Percentiles rank a stretch among this genome's conserved stretches.
phyloP scores from a whole-genome alignment of 2,329 filamentous ascomycete genomes.

The Pseudocercospora vitis region DNA sequence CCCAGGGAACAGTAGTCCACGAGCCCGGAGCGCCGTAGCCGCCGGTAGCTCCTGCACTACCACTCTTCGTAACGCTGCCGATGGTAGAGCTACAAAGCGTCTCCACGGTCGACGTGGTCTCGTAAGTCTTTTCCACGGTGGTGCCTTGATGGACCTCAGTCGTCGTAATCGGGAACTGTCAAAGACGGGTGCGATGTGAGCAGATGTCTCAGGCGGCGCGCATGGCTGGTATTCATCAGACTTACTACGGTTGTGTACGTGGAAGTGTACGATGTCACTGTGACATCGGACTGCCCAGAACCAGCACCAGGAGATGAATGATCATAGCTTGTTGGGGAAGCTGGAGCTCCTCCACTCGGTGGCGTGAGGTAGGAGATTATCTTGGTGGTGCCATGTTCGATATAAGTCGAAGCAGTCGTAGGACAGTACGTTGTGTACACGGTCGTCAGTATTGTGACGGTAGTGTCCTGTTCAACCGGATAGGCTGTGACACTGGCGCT shows the following conservation, averaged over 20 bases:
- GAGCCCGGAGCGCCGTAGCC: not conserved
- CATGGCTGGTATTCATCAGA: too few species aligned
- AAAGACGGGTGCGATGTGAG: too few species aligned
- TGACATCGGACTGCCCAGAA: too few species aligned
- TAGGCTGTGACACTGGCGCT: not conserved
- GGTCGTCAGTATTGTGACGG: slow-evolving; percentile 7
- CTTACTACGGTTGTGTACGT: slow-evolving; percentile 9
- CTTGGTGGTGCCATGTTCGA: slow-evolving; percentile 3
- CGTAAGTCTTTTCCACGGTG: slow-evolving; percentile 13
- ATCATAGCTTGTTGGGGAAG: not conserved
- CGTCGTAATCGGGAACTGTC: slow-evolving; percentile 10
- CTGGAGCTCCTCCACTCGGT: not conserved
- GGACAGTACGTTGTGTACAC: slow-evolving; percentile 8
- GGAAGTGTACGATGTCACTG: slow-evolving; percentile 8
- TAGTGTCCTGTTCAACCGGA: slow-evolving; percentile 3
- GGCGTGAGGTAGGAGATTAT: not conserved
- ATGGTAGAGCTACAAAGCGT: slow-evolving; percentile 10
- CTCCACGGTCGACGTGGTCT: slow-evolving; percentile 12
- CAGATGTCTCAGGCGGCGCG: too few species aligned
- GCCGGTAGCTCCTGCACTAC: not conserved
- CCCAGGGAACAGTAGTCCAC: slow-evolving; percentile 11
- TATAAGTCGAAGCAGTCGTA: not conserved
- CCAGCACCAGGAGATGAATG: not conserved
- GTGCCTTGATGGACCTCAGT: slow-evolving; percentile 5
- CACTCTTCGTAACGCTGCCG: not conserved